Base-by-base conservation (phyloP, 2,329 filamentous ascomycete species). In the Scedosporium apiospermum region DNA sequence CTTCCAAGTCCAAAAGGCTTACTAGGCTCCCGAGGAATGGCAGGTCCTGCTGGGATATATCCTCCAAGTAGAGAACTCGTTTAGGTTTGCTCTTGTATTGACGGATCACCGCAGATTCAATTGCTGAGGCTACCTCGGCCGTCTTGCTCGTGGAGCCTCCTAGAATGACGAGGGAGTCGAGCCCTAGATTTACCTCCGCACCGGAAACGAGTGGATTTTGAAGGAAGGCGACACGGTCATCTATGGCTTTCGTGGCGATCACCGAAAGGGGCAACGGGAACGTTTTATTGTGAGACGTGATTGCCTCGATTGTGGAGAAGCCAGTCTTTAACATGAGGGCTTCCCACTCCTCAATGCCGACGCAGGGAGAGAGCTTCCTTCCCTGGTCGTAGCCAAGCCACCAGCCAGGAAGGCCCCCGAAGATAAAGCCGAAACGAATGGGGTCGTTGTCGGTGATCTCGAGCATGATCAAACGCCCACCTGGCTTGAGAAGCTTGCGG, bases 401-500 rank as follows among this genome's bases (percentile, higher is more conserved):
- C 57, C 57, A 58, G 16, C 57, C 57, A 58, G 57, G 57, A 16
- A 58, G 38, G 42, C 62, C 42, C 4, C 63, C 63, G 10, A 64
- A 63, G 4, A 53, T 38, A 51, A 62, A 58, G 34, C 27, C 27
- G 27, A 62, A 26, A 16, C 27, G n/a, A 18, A 58, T 21, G 10
- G 61, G 51, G 23, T 55, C 26, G 27, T 58, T 51, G n/a, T 58
- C 44, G 9, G 60, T 62, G 16, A 60, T 62, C 27, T 64, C 63
- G 14, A 62, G 49, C 41, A 64, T 41, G 23, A 65, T 42, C 1
- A 65, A 44, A n/a, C 61, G 65, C 0, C 73, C 73, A 2, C 68
- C 68, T 1, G 68, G 66, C 46, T 71, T 73, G 2, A 75, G 58
- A 0, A 71, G 65, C 1, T 57, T 61, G 1, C 60, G 63, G 1